Base-by-base conservation (phyloP, 2,329 filamentous ascomycete genomes). In the Hypoxylon sp. region DNA sequence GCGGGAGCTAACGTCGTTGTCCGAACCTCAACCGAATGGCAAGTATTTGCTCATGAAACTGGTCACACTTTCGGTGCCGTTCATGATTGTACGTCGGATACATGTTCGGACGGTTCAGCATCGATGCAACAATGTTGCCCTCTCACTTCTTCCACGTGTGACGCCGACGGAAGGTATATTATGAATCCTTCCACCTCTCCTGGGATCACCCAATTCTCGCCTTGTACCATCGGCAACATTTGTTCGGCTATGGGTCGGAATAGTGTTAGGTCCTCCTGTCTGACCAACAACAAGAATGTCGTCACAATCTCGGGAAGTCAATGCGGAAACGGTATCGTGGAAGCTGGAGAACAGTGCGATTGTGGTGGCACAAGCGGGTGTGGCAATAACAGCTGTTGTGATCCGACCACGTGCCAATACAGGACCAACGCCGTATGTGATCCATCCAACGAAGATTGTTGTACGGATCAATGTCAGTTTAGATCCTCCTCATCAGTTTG, bases 271-370 rank as follows among this genome's bases (percentile, higher is more conserved):
- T 89, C 89, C 0, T 81, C 77, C 27, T 99, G 96, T 79, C 83
- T 99, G 47, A 91, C 89, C n/a, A 90, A 93, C 79, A 99, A 99
- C 83, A 89, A 88, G 73, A 90, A 92, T 71, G 89, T 99, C 51
- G 87, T 88, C 32, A 96, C 92, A 29, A 93, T 97, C 73, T 91
- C 90, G 0, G 93, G 92, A 60, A 91, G 91, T 73, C 91, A 94
- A 77, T 99, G 96, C 80, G 96, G 96, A 64, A 99, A 99, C 80
- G 96, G 96, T 59, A 98, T 99, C 72, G 96, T 99, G 55, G 96
- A 98, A 81, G 84, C 87, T 17, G 96, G 93, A 70, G 96, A 99
- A 81, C 92, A 99, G 58, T 99, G 96, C 80, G 96, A 99, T 80
- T 99, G 96, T 76, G 96, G 96, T 69, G 95, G 95, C 60, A 82